A percentile compares a stretch with the other conserved stretches of the same genome.
These are phyloP conservation scores for Hypomontagnella monticulosa DNA, from an alignment of 495 filamentous ascomycete genomes.

Conservation along the genomic window DNA sequence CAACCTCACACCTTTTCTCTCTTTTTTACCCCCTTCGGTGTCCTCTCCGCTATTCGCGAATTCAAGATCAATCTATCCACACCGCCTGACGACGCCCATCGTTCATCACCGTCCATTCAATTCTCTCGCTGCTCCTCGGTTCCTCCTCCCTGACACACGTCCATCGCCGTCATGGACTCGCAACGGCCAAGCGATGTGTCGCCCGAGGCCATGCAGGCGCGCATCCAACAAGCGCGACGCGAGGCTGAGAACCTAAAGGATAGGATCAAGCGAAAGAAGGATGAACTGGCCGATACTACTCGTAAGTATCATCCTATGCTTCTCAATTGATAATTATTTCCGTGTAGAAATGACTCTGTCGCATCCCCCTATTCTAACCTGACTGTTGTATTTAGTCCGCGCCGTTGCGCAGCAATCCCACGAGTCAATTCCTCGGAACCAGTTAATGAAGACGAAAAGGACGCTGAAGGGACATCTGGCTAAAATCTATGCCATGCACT, in stretches of 20 bases:
- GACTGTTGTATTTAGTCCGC: conserved; percentile 69
- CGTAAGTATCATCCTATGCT: conserved; percentile 68
- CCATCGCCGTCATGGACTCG: conserved; percentile 55
- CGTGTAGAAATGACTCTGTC: background rate
- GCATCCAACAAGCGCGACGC: conserved; percentile 95
- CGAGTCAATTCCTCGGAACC: conserved; percentile 87
- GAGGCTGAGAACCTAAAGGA: conserved; percentile 98
- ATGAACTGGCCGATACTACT: conserved; percentile 96
- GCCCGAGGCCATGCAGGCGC: conserved; percentile 71
- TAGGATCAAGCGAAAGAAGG: conserved; percentile 99
- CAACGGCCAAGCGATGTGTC: conserved; percentile 65
- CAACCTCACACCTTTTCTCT: conserved; percentile 49
- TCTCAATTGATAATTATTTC: conserved; percentile 19
- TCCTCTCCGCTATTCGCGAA: conserved; percentile 43
- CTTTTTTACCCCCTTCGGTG: conserved; percentile 45
- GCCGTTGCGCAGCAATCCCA: conserved; percentile 89
- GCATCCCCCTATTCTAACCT: conserved; percentile 21
- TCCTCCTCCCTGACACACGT: conserved; percentile 41
- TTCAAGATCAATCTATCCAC: conserved; percentile 37
- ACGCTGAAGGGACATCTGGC: conserved; percentile 97
- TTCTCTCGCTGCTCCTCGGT: conserved; percentile 37
- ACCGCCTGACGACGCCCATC: conserved; percentile 41
- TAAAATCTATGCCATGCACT: conserved; percentile 99
- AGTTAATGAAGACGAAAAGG: conserved; percentile 91
- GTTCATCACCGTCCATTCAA: conserved; percentile 36